Percentiles rank a stretch among this genome's conserved stretches.
Conservation (phyloP, 768 basidiomycete genomes). For the Boletellus ananas region DNA sequence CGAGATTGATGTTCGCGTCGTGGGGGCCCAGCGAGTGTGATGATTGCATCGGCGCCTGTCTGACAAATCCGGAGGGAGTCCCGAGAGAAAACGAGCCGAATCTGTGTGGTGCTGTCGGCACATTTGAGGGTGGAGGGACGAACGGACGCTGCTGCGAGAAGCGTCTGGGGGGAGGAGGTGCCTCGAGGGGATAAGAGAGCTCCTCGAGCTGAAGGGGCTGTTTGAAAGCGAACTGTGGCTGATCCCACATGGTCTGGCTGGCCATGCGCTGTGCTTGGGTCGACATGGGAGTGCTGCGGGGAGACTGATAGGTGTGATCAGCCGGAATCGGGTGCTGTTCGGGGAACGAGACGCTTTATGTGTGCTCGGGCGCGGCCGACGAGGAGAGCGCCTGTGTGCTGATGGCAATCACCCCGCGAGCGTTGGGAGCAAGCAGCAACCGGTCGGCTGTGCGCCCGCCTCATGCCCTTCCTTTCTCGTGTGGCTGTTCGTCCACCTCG, state of each 20-base stretch:
- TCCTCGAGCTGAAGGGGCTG: conserved; percentile 30
- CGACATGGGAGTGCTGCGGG: conserved; percentile 16
- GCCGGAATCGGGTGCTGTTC: conserved; percentile 4
- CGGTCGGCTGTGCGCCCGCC: too few species aligned
- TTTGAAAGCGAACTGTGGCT: conserved; percentile 9
- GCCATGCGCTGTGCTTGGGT: conserved; percentile 14
- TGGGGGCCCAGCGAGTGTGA: conserved; percentile 11
- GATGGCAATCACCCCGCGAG: too few species aligned
- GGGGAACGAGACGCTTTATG: not conserved
- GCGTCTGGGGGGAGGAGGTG: not conserved
- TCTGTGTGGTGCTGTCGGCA: conserved; percentile 1
- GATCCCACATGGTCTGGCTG: conserved; percentile 17
- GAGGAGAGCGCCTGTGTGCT: too few species aligned
- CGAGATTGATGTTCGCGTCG: conserved; percentile 2
- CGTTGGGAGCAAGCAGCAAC: too few species aligned
- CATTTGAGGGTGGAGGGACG: conserved; percentile 1
- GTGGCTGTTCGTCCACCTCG: too few species aligned
- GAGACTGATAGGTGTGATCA: too few species aligned
- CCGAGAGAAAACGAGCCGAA: conserved; percentile 13
- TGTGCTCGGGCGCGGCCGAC: not conserved
- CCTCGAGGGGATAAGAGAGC: conserved; percentile 15
- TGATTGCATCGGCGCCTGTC: conserved; percentile 7
- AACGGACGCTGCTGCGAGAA: conserved; percentile 13
- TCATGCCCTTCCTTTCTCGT: too few species aligned
- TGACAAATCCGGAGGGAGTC: conserved; percentile 9